Evolutionary conservation across 345 rosid species (phyloP), one percentile per base, ranked within the genome.

Genomic region (Pseudoturritis turrita): DNA sequence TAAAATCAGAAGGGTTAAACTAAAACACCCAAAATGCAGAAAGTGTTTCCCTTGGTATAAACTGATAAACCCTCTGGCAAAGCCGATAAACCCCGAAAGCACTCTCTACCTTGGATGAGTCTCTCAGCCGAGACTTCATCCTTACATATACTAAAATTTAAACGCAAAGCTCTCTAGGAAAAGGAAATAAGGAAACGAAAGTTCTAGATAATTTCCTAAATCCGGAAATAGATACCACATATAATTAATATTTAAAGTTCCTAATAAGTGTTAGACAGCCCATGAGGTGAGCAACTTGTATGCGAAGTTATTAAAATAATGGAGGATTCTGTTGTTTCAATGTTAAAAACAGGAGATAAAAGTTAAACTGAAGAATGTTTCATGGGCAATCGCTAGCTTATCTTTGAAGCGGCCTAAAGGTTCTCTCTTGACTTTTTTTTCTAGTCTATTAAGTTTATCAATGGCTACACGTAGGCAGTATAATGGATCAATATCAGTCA

Each of bases 351-450:
- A 89, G 99, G 88, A 77, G 45, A 65, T 45, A 63, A 89, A 80
- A 82, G 85, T 86, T 55, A 91, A 83, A 80, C 82, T 88, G 78
- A 91, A 88, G 88, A 88, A 88, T 78, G 86, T 88, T 52, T 85
- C 96, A 4, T 91, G 96, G 96, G 98, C 96, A 79, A 87, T 91
- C 45, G 50, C 91, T 70, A 80, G 90, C 84, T 82, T 91, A 40
- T 68, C 90, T 75, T 70, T 80, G 86, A 89, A 87, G 85, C 84
- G 76, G 79, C 63, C 75, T 80, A 83, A 90, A 77, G 99, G 99
- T 94, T 46, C 56, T 75, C 59, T 53, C 72, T 72, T 45, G 25
- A 26, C 43, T 64, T 61, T 23, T 23, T 25, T 44, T 3, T 36
- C 41, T 43, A 15, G 69, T 52, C 33, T 50, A 62, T 53, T 75